Evolutionary conservation across 2,329 filamentous ascomycete species (phyloP), one percentile per base, ranked within the genome.

Genomic region (Colletotrichum truncatum): DNA sequence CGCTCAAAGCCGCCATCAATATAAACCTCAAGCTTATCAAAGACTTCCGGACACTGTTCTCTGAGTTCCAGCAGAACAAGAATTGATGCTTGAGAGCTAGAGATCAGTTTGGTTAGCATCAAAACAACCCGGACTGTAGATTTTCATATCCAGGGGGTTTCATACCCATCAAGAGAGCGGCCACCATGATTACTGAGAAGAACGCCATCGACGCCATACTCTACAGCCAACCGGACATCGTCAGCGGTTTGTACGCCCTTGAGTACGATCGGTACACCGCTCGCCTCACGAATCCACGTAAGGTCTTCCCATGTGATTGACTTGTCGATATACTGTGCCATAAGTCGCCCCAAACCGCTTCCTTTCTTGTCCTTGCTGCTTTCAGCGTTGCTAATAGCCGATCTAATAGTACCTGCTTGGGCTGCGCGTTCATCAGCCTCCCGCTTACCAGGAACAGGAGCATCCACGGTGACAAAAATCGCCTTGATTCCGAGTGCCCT

Each of bases 171-270:
- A 1, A 83, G 71, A 45, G 77, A 82, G 36, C 90, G 75, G 0
- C 90, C 91, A 1, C 90, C 91, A 72, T 93, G 91, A 68, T 93
- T 93, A 14, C 84, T 87, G 2, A 93, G 79, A 1, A 93, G 83
- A 48, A 93, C 91, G 0, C 87, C 91, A 67, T 93, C 86, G 4
- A 87, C 85, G 0, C 88, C 89, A 10, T 82, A 71, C 55, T 90
- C 82, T 26, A 89, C 82, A 1, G 87, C 88, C 69, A 80, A 81
- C 51, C 82, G 78, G 7, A 90, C 90, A 73, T 93, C 91, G 25
- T 81, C 79, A 0, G 86, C 84, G 8, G 85, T 87, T 76, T 93
- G 89, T 11, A 93, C 86, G 0, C 91, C 90, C 74, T 93, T 93
- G 18, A 93, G 46, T 67, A 89, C 78, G 80, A 93, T 68, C 71